Conservation (phyloP, 148 eudicot species). For the Vaccinium corymbosum region DNA sequence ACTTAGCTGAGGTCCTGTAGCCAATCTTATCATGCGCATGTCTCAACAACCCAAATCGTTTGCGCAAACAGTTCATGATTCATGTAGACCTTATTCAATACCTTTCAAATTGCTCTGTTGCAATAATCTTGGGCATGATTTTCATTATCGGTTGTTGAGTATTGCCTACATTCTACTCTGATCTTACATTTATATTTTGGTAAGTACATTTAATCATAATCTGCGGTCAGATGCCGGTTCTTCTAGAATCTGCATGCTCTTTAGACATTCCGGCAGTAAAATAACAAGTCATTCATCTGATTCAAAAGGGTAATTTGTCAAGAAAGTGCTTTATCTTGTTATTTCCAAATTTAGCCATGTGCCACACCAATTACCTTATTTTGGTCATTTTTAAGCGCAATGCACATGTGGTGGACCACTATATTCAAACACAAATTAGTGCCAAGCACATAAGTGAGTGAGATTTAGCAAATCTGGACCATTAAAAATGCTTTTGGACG, state of each 20-base stretch:
- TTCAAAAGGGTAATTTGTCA: background rate
- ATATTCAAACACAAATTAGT: background rate
- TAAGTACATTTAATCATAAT: background rate
- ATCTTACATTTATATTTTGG: background rate
- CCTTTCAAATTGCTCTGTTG: background rate
- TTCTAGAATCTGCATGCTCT: slow-evolving; percentile 7
- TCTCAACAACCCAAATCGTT: too few relatives aligned
- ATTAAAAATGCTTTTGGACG: too few relatives aligned
- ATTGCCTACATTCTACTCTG: background rate
- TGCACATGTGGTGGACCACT: background rate
- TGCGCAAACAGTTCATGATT: background rate
- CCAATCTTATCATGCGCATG: background rate
- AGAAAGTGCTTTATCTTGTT: background rate
- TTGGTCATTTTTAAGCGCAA: background rate
- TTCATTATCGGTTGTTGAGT: background rate
- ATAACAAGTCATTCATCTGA: background rate
- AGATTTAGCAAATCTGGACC: too few relatives aligned
- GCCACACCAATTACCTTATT: background rate
- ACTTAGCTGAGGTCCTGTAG: background rate
- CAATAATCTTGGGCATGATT: background rate
- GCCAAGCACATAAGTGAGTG: background rate
- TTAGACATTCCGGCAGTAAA: background rate
- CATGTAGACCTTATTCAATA: background rate
- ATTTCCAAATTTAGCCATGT: background rate
- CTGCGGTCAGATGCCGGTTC: too few relatives aligned